These are phyloP conservation scores for Nicotiana rustica DNA, from an alignment of 305 asterid genomes.

Conservation along the genomic window DNA sequence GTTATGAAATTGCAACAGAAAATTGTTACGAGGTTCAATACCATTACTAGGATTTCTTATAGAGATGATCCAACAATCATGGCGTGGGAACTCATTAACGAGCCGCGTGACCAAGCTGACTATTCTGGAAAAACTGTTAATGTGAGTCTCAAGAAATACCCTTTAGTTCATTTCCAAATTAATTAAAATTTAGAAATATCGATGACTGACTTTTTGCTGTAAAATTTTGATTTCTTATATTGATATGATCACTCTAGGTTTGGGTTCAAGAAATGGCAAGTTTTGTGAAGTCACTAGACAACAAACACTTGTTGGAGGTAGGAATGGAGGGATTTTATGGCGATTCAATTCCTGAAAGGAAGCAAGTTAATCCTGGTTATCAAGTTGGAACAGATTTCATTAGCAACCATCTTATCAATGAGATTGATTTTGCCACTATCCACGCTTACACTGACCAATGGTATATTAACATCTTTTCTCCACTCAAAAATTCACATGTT, in stretches of 20 bases:
- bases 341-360: slow-evolving; percentile 51
- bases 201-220: too few species aligned
- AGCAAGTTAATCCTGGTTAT: slow-evolving; percentile 56
- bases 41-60: slow-evolving; percentile 51
- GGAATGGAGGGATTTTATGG: slow-evolving; percentile 71
- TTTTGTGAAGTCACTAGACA: slow-evolving; percentile 54
- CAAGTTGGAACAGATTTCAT: slow-evolving; percentile 65
- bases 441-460: slow-evolving; percentile 62
- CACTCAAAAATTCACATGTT: too few species aligned
- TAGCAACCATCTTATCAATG: slow-evolving; percentile 49
- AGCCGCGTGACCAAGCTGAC: slow-evolving; percentile 61
- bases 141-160: slow-evolving; percentile 30
- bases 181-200: too few species aligned
- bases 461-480: slow-evolving; percentile 28
- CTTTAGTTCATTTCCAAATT: too few species aligned
- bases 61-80: slow-evolving; percentile 58
- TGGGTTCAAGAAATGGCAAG: slow-evolving; percentile 65
- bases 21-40: slow-evolving; percentile 55
- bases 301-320: slow-evolving; percentile 49
- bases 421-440: slow-evolving; percentile 60
- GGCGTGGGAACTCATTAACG: slow-evolving; percentile 75
- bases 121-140: slow-evolving; percentile 56
- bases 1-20: slow-evolving; percentile 38
- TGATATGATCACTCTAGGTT: slow-evolving; percentile 34
- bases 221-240: background rate